phyloP scores from a whole-genome alignment of 257 asterid genomes.

The Solanum clarkiae region DNA sequence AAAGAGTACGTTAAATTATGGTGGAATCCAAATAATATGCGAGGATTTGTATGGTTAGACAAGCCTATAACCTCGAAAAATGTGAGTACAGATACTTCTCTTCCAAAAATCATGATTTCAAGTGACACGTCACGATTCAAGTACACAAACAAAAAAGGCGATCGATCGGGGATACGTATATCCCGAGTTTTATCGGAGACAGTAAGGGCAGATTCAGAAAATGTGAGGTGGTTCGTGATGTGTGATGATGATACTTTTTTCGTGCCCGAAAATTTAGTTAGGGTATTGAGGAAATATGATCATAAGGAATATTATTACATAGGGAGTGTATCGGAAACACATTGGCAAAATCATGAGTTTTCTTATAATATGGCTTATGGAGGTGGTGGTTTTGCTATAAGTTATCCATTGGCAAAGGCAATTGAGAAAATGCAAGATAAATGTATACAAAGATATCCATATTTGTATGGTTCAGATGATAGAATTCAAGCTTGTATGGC shows the following conservation, averaged over 20 bases:
- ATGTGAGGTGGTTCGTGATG: slow-evolving; percentile 34
- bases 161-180: slow-evolving; percentile 17
- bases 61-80: not conserved
- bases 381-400: slow-evolving; percentile 32
- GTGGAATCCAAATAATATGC: slow-evolving; percentile 19
- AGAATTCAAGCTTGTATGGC: slow-evolving; percentile 30
- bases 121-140: slow-evolving; percentile 11
- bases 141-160: slow-evolving; percentile 6
- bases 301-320: slow-evolving; percentile 25
- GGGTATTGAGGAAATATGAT: slow-evolving; percentile 25
- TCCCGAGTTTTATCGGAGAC: slow-evolving; percentile 18
- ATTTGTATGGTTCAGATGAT: slow-evolving; percentile 30
- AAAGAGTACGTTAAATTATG: slow-evolving; percentile 22
- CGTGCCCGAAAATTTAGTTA: slow-evolving; percentile 21
- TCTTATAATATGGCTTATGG: slow-evolving; percentile 37
- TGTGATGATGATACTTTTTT: slow-evolving; percentile 38
- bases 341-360: slow-evolving; percentile 21
- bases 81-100: not conserved
- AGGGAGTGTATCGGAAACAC: slow-evolving; percentile 24
- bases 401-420: slow-evolving; percentile 24
- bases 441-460: slow-evolving; percentile 19
- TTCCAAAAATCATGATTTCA: slow-evolving; percentile 19
- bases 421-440: slow-evolving; percentile 26
- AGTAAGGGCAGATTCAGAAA: slow-evolving; percentile 6
- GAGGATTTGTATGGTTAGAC: slow-evolving; percentile 35